Percentiles rank a stretch among this genome's conserved stretches.
These are phyloP conservation scores for Scenedesmus sp. DNA, from an alignment of 163 green algal species.

Conservation along the genomic window DNA sequence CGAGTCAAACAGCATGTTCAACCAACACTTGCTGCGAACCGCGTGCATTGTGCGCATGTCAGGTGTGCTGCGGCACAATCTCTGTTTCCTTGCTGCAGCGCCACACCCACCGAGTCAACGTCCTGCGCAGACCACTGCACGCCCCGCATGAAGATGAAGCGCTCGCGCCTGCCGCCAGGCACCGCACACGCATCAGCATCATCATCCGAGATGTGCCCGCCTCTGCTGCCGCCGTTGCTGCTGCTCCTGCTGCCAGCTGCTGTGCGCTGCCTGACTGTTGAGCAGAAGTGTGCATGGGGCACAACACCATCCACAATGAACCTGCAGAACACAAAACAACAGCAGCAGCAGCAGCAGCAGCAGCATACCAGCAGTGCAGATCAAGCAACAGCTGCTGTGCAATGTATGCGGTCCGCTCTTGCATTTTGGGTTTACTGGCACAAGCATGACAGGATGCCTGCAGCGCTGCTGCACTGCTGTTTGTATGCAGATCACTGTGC, in stretches of 20 bases:
- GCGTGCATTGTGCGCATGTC: neutral
- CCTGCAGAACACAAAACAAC: conserved; percentile 7
- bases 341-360: neutral
- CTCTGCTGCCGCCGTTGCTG: neutral
- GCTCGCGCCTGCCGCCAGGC: conserved; percentile 4
- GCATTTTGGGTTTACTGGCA: neutral
- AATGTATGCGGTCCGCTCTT: neutral
- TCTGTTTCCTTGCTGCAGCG: neutral
- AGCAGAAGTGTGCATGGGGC: conserved; percentile 30
- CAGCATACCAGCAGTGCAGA: neutral
- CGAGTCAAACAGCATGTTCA: neutral
- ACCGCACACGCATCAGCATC: conserved; percentile 7
- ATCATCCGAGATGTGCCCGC: neutral
- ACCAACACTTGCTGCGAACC: neutral
- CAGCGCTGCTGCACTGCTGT: neutral
- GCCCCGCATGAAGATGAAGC: conserved; percentile 64
- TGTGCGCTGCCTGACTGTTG: neutral
- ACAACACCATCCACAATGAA: conserved; percentile 39
- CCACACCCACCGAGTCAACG: neutral
- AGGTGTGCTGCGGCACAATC: neutral
- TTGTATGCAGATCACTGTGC: neutral
- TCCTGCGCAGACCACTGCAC: conserved; percentile 64
- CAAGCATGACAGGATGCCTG: too few relatives aligned
- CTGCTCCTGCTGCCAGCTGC: neutral
- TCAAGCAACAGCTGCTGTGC: too few relatives aligned